Conservation (phyloP, 805 yeast species). For the Monosporozyma aerobia region DNA sequence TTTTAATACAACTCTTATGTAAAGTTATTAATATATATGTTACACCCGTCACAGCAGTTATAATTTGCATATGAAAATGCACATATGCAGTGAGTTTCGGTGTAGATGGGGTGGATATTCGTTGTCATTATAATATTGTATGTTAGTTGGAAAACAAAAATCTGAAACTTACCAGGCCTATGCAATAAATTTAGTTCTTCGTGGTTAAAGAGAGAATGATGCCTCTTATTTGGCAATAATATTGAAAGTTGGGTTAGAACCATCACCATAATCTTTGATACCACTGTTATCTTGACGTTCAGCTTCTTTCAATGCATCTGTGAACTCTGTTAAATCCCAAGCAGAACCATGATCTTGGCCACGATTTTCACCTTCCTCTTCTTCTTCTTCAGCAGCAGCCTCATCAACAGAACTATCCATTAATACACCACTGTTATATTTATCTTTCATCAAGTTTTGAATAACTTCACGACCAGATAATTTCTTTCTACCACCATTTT, state of each 20-base stretch:
- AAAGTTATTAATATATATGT: not conserved
- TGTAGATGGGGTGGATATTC: not conserved
- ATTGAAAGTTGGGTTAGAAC: conserved; percentile 35
- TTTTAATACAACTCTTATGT: not conserved
- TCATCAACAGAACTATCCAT: not conserved
- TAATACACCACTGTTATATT: not conserved
- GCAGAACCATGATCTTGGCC: conserved; percentile 31
- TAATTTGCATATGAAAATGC: not conserved
- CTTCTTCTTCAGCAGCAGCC: conserved; percentile 43
- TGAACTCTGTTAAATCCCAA: conserved; percentile 37
- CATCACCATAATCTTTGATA: conserved; percentile 71
- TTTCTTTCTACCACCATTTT: conserved; percentile 33
- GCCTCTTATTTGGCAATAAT: conserved; percentile 7
- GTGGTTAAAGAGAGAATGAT: not conserved
- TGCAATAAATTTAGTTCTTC: not conserved
- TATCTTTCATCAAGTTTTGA: conserved; percentile 35
- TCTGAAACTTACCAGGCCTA: not conserved
- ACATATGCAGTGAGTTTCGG: not conserved
- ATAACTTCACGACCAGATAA: conserved; percentile 64
- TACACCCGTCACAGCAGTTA: not conserved
- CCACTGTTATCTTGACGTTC: conserved; percentile 31
- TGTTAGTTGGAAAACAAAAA: not conserved
- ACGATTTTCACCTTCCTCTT: conserved; percentile 29
- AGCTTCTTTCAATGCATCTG: conserved; percentile 30
- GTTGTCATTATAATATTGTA: not conserved